phyloP scores from a whole-genome alignment of 2,329 filamentous ascomycete genomes.

The Epichloe elymi region DNA sequence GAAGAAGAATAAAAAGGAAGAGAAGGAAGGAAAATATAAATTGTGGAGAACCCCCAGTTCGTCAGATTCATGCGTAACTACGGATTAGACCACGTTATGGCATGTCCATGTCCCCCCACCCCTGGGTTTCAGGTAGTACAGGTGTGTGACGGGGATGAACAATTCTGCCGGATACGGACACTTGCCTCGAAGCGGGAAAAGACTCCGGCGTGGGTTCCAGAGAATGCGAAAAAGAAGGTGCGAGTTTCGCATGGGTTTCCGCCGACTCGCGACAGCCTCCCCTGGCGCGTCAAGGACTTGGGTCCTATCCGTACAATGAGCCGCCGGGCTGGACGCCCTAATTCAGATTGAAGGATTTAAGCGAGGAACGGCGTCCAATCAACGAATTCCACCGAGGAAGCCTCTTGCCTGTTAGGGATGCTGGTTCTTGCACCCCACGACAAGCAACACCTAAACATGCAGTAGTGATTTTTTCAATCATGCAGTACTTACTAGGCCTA shows the following conservation, averaged over 20 bases:
- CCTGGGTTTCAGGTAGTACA: not conserved
- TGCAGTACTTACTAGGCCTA: too few relatives aligned
- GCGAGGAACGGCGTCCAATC: slow-evolving; percentile 1
- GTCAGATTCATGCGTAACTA: not conserved
- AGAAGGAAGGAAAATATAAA: not conserved
- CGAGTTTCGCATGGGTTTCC: not conserved
- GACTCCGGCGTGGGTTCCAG: not conserved
- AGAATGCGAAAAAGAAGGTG: not conserved
- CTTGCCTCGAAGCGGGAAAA: not conserved
- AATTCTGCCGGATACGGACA: not conserved
- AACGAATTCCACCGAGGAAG: not conserved
- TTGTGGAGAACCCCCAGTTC: not conserved
- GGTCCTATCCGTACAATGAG: too few relatives aligned
- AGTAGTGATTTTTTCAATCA: too few relatives aligned
- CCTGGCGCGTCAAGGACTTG: not conserved
- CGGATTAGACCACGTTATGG: not conserved
- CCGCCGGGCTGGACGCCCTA: too few relatives aligned
- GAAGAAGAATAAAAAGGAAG: not conserved
- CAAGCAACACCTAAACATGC: too few relatives aligned
- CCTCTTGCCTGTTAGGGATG: not conserved
- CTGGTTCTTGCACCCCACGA: not conserved
- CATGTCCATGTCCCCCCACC: not conserved
- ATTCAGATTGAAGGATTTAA: not conserved
- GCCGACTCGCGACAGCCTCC: too few relatives aligned
- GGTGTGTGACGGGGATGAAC: not conserved